Base-by-base conservation (phyloP, 768 basidiomycete genomes). In the Hortiboletus campestris region DNA sequence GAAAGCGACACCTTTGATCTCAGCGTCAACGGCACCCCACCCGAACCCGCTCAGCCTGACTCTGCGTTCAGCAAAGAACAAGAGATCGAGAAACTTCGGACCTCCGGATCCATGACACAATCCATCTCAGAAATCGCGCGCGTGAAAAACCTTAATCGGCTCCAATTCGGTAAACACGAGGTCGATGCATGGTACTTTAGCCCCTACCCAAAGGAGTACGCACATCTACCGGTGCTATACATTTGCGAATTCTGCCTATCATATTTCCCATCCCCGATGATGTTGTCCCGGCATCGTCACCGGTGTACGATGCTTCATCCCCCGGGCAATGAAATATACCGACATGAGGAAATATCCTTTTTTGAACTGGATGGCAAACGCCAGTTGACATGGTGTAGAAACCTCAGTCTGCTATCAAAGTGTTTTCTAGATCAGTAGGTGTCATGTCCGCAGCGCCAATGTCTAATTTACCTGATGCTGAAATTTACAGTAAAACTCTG, bases 181-280 rank as follows among this genome's bases (percentile, higher is more conserved):
- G 92, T 99, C 63, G 97, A 99, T 64, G 89, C 97, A n/a, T 99
- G 97, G 97, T 99, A 99, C 74, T 98, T 98, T 80, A 94, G 91
- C 66, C 97, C 97, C 22, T 99, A 98, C 76, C 97, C 97, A 12
- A 89, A 92, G 75, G 97, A 98, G 76, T 98, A 92, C 76, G 94
- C 97, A 43, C 91, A 98, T 73, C 84, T 96, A 28, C 94, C 95
- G 19, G 77, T 95, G 58, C 81, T 99, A 43, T 98, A 95, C 80
- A 86, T 99, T 69, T 99, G 97, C 86, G 96, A 99, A 75, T 96
- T 96, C 78, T 99, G 97, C 72, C 82, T 98, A 45, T 88, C 86
- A 35, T 99, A 89, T 77, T 98, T 86, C 74, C 90, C 91, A 31
- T 92, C 93, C 14, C 82, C 81, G 42, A 86, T 95, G 76, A 94